Evolutionary conservation across 768 basidiomycete species (phyloP).

Genomic region (Leccinum pellstonianum): DNA sequence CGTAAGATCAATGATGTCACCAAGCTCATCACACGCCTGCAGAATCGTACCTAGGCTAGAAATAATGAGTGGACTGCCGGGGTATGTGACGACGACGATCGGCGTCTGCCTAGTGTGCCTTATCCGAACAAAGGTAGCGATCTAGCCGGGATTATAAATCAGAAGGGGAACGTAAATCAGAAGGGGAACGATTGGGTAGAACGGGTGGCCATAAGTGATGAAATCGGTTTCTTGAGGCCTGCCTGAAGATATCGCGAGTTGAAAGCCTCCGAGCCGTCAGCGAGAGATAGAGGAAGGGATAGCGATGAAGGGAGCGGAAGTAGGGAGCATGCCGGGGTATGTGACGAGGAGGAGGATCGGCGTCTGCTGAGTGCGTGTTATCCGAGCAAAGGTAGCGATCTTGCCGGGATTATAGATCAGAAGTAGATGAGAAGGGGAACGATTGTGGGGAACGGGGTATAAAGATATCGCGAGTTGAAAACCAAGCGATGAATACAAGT

Average conservation of each 20-base stretch:
- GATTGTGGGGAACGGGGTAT: conserved; percentile 83
- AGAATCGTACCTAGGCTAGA: conserved; percentile 83
- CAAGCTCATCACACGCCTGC: conserved; percentile 88
- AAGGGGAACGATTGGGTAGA: conserved; percentile 86
- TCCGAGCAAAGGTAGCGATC: conserved; percentile 85
- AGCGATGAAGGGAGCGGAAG: too few species aligned
- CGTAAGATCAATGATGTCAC: conserved; percentile 76
- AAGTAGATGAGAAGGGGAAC: conserved; percentile 57
- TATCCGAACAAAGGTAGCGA: conserved; percentile 36
- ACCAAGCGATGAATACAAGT: conserved; percentile 83
- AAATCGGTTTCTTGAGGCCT: conserved; percentile 86
- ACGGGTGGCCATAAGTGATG: conserved; percentile 90
- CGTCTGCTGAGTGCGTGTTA: conserved; percentile 76
- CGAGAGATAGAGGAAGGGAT: too few species aligned
- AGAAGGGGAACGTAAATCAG: conserved; percentile 42
- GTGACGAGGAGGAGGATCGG: conserved; percentile 90
- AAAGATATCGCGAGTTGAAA: conserved; percentile 94
- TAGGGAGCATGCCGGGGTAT: conserved; percentile 38
- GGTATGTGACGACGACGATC: conserved; percentile 87
- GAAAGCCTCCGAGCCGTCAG: conserved; percentile 85
- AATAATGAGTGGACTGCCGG: conserved; percentile 86
- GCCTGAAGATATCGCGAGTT: conserved; percentile 90
- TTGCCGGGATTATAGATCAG: conserved; percentile 92
- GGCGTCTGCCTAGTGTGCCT: conserved; percentile 48
- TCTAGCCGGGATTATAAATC: conserved; percentile 91